These are phyloP conservation scores for Mrakia hoshinonis DNA, from an alignment of 768 basidiomycete genomes.

Conservation along the genomic window DNA sequence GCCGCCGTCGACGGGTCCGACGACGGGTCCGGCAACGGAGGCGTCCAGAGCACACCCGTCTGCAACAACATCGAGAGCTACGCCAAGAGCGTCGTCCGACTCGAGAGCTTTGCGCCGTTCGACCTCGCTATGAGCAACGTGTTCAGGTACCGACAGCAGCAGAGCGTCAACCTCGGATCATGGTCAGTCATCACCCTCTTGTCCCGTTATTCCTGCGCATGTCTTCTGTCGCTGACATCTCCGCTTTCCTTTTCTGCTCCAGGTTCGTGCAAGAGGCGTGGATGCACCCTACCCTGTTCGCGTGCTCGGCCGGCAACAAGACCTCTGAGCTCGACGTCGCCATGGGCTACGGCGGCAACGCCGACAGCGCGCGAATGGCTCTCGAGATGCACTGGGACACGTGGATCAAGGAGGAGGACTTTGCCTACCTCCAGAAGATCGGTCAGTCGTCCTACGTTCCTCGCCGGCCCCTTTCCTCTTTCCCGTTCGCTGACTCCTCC, in stretches of 20 bases:
- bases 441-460: no score
- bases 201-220: slow-evolving; percentile 41
- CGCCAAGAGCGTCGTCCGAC: background rate
- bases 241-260: slow-evolving; percentile 43
- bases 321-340: slow-evolving; percentile 8
- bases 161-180: slow-evolving; percentile 70
- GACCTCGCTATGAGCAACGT: slow-evolving; percentile 30
- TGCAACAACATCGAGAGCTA: slow-evolving; percentile 3
- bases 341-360: slow-evolving; percentile 5
- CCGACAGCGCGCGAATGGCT: slow-evolving; percentile 32
- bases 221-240: slow-evolving; percentile 34
- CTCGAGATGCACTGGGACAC: slow-evolving; percentile 66
- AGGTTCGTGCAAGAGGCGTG: slow-evolving; percentile 75
- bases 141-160: slow-evolving; percentile 60
- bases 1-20: slow-evolving; percentile 3
- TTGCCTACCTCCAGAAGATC: slow-evolving; percentile 49
- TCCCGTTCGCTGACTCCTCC: background rate
- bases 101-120: slow-evolving; percentile 5
- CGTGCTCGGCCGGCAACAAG: slow-evolving; percentile 47
- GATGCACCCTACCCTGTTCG: slow-evolving; percentile 58
- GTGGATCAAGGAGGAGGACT: slow-evolving; percentile 77
- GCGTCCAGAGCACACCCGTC: background rate
- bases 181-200: slow-evolving; percentile 49
- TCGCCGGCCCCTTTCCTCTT: background rate
- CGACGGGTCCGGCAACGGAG: background rate